Evolutionary conservation across 139 green algal species (phyloP).

Genomic region (Pleodorina starrii): DNA sequence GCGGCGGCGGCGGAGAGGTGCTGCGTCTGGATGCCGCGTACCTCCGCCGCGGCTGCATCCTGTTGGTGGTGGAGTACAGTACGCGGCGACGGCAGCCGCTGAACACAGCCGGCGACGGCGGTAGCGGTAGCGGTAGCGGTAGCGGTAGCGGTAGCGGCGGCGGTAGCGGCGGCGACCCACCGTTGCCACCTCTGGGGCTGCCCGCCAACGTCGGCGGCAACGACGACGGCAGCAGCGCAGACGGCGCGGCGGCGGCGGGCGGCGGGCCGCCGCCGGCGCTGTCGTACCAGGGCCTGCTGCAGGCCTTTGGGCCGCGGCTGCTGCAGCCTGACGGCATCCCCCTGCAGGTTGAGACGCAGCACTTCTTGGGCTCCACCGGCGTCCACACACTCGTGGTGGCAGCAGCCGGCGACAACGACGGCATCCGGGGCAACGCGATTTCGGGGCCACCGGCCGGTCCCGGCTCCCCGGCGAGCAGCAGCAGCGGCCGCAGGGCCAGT

Average conservation of each 20-base stretch:
- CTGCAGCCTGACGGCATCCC: neutral
- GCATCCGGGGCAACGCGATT: neutral
- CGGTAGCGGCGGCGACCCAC: neutral
- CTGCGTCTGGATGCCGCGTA: neutral
- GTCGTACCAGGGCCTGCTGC: neutral
- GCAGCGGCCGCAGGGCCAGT: too few relatives aligned
- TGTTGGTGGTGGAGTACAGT: slow-evolving; percentile 33
- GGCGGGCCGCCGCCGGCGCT: neutral
- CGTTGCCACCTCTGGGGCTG: too few relatives aligned
- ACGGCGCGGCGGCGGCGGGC: neutral
- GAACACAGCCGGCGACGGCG: neutral
- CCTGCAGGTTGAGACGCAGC: neutral
- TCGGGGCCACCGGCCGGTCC: neutral
- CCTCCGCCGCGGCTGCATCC: slow-evolving; percentile 26
- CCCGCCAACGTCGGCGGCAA: neutral
- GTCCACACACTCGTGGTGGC: neutral
- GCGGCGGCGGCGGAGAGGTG: neutral
- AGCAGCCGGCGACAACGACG: neutral
- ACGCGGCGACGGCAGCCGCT: neutral
- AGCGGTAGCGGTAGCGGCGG: neutral
- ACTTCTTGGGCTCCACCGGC: neutral
- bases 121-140: neutral
- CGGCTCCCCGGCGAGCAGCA: neutral
- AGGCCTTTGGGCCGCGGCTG: neutral
- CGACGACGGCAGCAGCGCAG: neutral